Evolutionary conservation across 1,139 yeast genomes (phyloP).

Genomic region (Blastobotrys ciferrii): DNA sequence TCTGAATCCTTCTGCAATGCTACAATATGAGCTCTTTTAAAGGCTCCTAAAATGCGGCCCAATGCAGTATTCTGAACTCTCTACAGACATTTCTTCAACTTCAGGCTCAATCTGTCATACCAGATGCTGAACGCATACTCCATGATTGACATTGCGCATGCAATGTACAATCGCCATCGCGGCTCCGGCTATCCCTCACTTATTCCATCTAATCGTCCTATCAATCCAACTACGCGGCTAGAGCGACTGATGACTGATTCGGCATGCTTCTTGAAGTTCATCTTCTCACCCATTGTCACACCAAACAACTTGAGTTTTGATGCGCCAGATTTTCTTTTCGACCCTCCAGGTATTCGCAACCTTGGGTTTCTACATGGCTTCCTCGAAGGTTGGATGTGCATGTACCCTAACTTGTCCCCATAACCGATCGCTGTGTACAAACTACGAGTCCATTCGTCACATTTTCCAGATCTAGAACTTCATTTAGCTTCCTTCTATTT

Average conservation of each 20-base stretch:
- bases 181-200: neutral
- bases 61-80: slow-evolving; percentile 3
- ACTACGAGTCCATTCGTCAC: neutral
- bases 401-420: neutral
- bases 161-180: slow-evolving; percentile 2
- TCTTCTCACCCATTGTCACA: neutral
- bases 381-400: neutral
- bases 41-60: slow-evolving; percentile 1
- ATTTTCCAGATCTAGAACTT: neutral
- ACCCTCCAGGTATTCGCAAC: neutral
- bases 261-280: neutral
- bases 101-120: slow-evolving; percentile 1
- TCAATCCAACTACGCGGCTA: neutral
- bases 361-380: neutral
- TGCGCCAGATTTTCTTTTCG: neutral
- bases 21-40: neutral
- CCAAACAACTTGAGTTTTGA: neutral
- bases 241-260: neutral
- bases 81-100: neutral
- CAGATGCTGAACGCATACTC: slow-evolving; percentile 1
- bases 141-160: neutral
- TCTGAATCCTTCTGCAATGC: slow-evolving; percentile 4
- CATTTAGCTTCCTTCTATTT: slow-evolving; percentile 6
- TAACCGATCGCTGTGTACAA: neutral
- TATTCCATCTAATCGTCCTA: neutral